A percentile compares a stretch with the other conserved stretches of the same genome.
phyloP scores from a whole-genome alignment of 208 protist species.

The Leishmania major region DNA sequence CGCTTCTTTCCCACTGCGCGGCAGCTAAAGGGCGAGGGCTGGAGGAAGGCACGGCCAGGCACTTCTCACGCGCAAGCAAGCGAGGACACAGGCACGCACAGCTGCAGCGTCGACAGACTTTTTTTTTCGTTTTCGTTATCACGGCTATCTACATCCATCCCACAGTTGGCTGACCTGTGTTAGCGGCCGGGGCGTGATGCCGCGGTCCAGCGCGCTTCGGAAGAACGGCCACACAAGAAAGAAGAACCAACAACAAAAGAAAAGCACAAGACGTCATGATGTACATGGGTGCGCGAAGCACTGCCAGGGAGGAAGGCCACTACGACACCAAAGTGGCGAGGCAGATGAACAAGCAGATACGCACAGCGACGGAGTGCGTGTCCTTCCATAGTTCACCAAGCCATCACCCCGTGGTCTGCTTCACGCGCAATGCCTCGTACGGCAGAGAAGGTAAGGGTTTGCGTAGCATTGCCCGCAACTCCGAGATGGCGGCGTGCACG shows the following conservation, averaged over 20 bases:
- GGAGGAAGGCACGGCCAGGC: background rate
- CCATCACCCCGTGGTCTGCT: background rate
- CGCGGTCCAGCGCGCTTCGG: background rate
- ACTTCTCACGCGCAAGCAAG: background rate
- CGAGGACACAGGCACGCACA: background rate
- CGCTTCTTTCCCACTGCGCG: background rate
- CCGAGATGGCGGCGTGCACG: constrained; percentile 78
- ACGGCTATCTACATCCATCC: background rate
- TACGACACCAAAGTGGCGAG: background rate
- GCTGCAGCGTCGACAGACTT: background rate
- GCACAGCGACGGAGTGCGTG: background rate
- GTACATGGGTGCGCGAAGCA: background rate
- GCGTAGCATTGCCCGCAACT: constrained; percentile 78
- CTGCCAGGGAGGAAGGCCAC: background rate
- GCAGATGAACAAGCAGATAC: background rate
- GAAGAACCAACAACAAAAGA: background rate
- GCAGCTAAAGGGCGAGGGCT: background rate
- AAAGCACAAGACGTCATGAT: background rate
- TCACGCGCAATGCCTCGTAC: constrained; percentile 30
- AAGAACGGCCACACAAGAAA: background rate
- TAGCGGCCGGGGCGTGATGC: background rate
- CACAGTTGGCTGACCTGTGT: background rate
- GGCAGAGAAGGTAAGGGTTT: constrained; percentile 76
- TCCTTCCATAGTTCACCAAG: background rate
- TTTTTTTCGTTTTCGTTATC: background rate